Base-by-base conservation (phyloP, 306 rosid genomes). In the Pachyrhizus erosus region DNA sequence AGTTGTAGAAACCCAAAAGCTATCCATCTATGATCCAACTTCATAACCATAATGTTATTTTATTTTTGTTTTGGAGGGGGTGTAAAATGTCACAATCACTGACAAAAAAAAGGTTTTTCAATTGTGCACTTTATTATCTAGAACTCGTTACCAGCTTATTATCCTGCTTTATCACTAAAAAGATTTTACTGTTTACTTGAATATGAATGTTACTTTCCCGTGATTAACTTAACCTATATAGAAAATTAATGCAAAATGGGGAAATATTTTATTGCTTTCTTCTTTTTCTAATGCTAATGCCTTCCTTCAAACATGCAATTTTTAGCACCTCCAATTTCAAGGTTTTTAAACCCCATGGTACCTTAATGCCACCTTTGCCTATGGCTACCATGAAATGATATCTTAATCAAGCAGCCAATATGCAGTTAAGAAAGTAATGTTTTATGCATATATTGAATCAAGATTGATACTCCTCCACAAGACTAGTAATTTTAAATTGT, bases 391-490 rank as follows among this genome's bases (percentile, higher is more conserved):
- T 20, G 37, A 65, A 27, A 55, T 27, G 68, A 27, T 18, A 23
- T 65, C 67, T n/a, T 34, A 49, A 61, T 39, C 61, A 72, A 83
- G 31, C 49, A 58, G 74, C 48, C 75, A 78, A 71, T 18, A 37
- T 49, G 75, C 65, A 64, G 70, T 33, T 17, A 31, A 17, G n/a
- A 27, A 27, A 39, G 46, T 20, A 42, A 14, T 70, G 6, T 52
- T 37, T 14, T 20, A 18, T 46, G 54, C 76, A 51, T 51, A 54
- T 51, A 37, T 10, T 60, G 21, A 42, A 80, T 46, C 66, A 77
- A 70, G 76, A 77, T 46, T 15, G 31, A 72, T 8, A 49, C 37
- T 73, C 43, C 69, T 37, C 34, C 31, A 58, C 42, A 71, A 79
- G 61, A 79, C 81, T 49, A 49, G 23, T 20, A 52, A 43, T 76